Evolutionary conservation across 495 filamentous ascomycete species (phyloP).

Genomic region (Pyrenopolyporus hunteri): DNA sequence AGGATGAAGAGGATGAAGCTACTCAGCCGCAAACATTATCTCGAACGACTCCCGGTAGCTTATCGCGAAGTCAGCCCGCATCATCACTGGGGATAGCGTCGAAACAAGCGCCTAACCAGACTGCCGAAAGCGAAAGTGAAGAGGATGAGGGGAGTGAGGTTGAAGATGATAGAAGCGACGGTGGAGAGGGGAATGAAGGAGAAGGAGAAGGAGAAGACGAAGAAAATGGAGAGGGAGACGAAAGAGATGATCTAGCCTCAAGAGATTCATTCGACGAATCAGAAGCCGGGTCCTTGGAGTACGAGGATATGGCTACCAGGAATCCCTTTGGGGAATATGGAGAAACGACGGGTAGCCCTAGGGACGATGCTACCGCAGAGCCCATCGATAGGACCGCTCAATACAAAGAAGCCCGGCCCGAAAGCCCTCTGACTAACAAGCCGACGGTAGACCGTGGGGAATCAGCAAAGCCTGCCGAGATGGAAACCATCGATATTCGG

Average conservation of each 20-base stretch:
- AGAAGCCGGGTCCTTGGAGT: constrained; percentile 2
- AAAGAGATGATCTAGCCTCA: constrained; percentile 9
- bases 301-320: constrained; percentile 10
- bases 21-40: not conserved
- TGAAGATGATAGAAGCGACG: constrained; percentile 7
- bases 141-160: constrained; percentile 15
- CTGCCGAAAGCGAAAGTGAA: constrained; percentile 3
- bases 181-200: constrained; percentile 5
- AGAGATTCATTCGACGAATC: not conserved
- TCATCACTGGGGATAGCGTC: not conserved
- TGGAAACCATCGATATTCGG: not conserved
- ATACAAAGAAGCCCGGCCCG: not conserved
- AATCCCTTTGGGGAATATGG: constrained; percentile 10
- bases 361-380: constrained; percentile 9
- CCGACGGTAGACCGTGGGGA: not conserved
- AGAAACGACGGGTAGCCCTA: constrained; percentile 6
- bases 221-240: constrained; percentile 4
- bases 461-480: not conserved
- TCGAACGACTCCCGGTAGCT: not conserved
- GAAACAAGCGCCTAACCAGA: not conserved
- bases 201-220: constrained; percentile 21
- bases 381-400: not conserved
- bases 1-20: constrained; percentile 43
- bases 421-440: not conserved
- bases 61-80: not conserved